Percentiles rank a stretch among this genome's conserved stretches.
Conservation (phyloP, 83 land plant genomes). For the Picea abies region DNA sequence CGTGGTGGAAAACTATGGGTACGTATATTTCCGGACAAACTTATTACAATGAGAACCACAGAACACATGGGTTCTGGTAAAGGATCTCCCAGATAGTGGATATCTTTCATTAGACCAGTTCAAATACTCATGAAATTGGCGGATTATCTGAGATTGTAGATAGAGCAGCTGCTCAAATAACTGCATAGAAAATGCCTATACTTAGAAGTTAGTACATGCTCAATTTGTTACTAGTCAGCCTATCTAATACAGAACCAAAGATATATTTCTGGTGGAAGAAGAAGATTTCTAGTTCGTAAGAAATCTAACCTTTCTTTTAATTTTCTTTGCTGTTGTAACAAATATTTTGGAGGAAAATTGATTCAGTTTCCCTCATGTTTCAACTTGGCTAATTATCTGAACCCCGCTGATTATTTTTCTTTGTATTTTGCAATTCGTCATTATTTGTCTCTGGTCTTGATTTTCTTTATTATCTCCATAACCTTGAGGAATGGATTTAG, state of each 20-base stretch:
- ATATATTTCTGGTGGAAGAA: background rate
- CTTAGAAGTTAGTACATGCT: background rate
- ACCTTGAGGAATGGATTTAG: too few species aligned
- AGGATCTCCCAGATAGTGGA: too few species aligned
- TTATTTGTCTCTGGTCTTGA: too few species aligned
- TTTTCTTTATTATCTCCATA: too few species aligned
- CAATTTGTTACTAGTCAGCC: background rate
- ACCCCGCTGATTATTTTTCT: too few species aligned
- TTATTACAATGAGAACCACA: slow-evolving; percentile 12
- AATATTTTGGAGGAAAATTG: background rate
- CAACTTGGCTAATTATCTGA: background rate
- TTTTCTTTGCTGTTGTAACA: background rate
- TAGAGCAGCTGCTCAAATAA: too few species aligned
- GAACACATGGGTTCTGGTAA: background rate
- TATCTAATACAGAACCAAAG: background rate
- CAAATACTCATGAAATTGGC: too few species aligned
- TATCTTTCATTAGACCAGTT: too few species aligned
- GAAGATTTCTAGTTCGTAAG: background rate
- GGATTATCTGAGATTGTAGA: too few species aligned
- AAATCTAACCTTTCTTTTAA: background rate
- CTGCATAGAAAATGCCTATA: too few species aligned
- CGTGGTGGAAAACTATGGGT: slow-evolving; percentile 35
- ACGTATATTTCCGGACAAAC: slow-evolving; percentile 35
- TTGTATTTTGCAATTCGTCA: too few species aligned
- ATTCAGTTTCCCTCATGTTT: background rate